Conservation (phyloP, 257 asterid species). For the Scutellaria minor region DNA sequence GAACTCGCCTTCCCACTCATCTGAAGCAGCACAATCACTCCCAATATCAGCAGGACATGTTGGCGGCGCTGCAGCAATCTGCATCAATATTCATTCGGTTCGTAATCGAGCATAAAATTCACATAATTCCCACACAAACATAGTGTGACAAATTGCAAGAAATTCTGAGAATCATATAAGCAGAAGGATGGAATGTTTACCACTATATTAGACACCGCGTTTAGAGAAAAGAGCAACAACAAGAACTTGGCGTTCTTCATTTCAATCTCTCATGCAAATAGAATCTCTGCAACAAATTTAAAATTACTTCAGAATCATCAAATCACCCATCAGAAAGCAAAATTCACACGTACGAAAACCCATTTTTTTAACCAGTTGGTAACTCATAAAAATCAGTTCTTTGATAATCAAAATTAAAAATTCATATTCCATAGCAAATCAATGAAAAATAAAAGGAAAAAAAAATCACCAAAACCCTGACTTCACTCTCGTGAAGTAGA, state of each 20-base stretch:
- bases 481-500: conserved; percentile 16
- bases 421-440: not conserved
- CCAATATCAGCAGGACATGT: conserved; percentile 80
- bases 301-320: not conserved
- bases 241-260: conserved; percentile 48
- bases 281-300: conserved; percentile 34
- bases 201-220: conserved; percentile 48
- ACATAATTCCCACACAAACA: not conserved
- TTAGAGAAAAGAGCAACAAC: conserved; percentile 44
- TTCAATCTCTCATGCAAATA: conserved; percentile 36
- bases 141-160: not conserved
- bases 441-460: not conserved
- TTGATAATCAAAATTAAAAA: not conserved
- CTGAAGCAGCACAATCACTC: conserved; percentile 42
- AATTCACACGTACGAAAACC: not conserved
- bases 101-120: not conserved
- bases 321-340: not conserved
- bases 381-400: conserved; percentile 17
- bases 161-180: conserved; percentile 7
- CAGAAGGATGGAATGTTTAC: conserved; percentile 39
- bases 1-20: conserved; percentile 85
- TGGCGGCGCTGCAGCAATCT: conserved; percentile 74
- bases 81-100: conserved; percentile 27
- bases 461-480: no score
- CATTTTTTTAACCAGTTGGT: not conserved